Evolutionary conservation across 73 alveolate genomes (phyloP).

Genomic region (Paramecium primaurelia): DNA sequence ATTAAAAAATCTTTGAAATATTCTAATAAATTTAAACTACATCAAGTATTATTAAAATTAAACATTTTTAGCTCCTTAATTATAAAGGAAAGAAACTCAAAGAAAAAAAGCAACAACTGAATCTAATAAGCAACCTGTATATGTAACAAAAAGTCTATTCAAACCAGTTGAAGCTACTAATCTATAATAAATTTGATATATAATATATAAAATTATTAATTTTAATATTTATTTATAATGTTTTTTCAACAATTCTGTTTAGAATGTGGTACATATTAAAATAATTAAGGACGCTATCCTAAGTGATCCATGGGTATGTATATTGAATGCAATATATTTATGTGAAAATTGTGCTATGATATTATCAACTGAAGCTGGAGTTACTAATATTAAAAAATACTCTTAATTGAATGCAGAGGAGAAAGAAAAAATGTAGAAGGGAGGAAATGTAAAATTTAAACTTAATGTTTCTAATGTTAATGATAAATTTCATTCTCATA

Average conservation of each 20-base stretch:
- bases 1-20: constrained; percentile 22
- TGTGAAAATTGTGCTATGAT: background rate
- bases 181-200: background rate
- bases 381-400: background rate
- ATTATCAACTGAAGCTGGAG: background rate
- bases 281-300: background rate
- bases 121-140: background rate
- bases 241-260: background rate
- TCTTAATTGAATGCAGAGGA: background rate
- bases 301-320: background rate
- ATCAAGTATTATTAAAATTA: background rate
- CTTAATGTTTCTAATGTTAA: background rate
- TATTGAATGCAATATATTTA: background rate
- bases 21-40: background rate
- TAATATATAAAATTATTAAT: background rate
- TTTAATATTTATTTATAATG: background rate
- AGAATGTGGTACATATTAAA: background rate
- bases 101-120: background rate
- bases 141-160: background rate
- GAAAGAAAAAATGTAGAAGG: background rate
- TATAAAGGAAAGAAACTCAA: background rate
- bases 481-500: background rate
- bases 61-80: background rate
- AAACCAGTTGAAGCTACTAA: background rate
- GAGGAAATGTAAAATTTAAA: background rate